phyloP scores from a whole-genome alignment of 2,329 filamentous ascomycete genomes.

The Xylaria sp. region DNA sequence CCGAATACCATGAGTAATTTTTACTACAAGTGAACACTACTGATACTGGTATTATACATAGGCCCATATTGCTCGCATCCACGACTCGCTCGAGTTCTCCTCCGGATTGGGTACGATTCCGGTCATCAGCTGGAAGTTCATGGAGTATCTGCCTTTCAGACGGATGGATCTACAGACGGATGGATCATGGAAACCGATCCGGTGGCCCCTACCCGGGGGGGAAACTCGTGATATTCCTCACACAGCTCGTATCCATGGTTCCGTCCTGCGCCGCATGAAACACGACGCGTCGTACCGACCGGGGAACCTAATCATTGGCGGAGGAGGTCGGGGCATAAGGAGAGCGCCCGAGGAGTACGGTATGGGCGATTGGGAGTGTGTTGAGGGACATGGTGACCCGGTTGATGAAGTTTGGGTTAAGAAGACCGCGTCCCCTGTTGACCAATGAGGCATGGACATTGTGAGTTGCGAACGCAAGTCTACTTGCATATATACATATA shows the following conservation, averaged over 20 bases:
- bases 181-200: slow-evolving; percentile 81
- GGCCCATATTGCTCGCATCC: slow-evolving; percentile 66
- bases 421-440: slow-evolving; percentile 38
- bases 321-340: slow-evolving; percentile 76
- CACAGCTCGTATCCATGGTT: slow-evolving; percentile 76
- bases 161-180: slow-evolving; percentile 80
- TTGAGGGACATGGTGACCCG: slow-evolving; percentile 70
- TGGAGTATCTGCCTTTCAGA: slow-evolving; percentile 85
- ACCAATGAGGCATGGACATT: neutral
- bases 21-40: too few species aligned
- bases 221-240: slow-evolving; percentile 81
- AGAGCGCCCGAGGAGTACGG: slow-evolving; percentile 69
- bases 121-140: slow-evolving; percentile 74
- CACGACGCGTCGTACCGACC: slow-evolving; percentile 73
- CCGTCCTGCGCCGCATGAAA: slow-evolving; percentile 77
- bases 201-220: slow-evolving; percentile 81
- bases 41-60: too few species aligned
- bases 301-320: slow-evolving; percentile 82
- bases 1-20: too few species aligned
- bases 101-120: slow-evolving; percentile 65
- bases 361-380: slow-evolving; percentile 77
- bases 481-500: neutral
- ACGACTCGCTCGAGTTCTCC: slow-evolving; percentile 75
- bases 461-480: neutral
- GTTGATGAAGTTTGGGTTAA: slow-evolving; percentile 75